phyloP scores from a whole-genome alignment of 768 basidiomycete genomes.

The Lentinula detonsa region DNA sequence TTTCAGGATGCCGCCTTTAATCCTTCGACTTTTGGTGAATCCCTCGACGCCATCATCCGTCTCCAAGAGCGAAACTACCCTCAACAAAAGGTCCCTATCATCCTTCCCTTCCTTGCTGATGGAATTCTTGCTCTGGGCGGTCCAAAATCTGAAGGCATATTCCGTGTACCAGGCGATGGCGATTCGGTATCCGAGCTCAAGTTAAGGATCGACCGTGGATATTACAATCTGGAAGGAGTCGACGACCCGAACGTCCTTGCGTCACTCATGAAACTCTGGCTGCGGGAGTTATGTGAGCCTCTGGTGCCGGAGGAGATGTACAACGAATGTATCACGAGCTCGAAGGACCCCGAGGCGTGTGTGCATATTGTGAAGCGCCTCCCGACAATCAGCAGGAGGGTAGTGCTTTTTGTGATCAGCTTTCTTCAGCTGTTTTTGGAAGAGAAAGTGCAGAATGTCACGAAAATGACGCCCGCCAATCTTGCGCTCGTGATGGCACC shows the following conservation, averaged over 20 bases:
- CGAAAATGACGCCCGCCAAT: conserved; percentile 90
- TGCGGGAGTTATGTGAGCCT: conserved; percentile 89
- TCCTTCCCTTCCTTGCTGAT: conserved; percentile 89
- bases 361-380: conserved; percentile 70
- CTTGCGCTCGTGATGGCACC: conserved; percentile 90
- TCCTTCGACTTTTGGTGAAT: conserved; percentile 91
- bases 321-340: conserved; percentile 76
- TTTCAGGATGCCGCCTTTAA: conserved; percentile 86
- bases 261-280: conserved; percentile 88
- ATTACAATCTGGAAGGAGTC: conserved; percentile 84
- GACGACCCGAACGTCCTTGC: conserved; percentile 90
- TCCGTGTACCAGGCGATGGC: conserved; percentile 86
- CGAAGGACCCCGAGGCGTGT: conserved; percentile 63
- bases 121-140: conserved; percentile 89
- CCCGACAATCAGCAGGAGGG: conserved; percentile 82
- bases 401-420: conserved; percentile 83
- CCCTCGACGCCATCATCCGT: conserved; percentile 76
- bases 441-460: conserved; percentile 61
- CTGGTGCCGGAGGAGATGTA: conserved; percentile 88
- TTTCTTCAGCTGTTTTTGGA: conserved; percentile 88
- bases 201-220: conserved; percentile 84
- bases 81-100: conserved; percentile 79
- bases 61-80: conserved; percentile 86
- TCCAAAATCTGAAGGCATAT: conserved; percentile 82
- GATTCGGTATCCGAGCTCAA: conserved; percentile 87